phyloP scores from a whole-genome alignment of 2,329 filamentous ascomycete species.

The Paraphaeosphaeria minitans region DNA sequence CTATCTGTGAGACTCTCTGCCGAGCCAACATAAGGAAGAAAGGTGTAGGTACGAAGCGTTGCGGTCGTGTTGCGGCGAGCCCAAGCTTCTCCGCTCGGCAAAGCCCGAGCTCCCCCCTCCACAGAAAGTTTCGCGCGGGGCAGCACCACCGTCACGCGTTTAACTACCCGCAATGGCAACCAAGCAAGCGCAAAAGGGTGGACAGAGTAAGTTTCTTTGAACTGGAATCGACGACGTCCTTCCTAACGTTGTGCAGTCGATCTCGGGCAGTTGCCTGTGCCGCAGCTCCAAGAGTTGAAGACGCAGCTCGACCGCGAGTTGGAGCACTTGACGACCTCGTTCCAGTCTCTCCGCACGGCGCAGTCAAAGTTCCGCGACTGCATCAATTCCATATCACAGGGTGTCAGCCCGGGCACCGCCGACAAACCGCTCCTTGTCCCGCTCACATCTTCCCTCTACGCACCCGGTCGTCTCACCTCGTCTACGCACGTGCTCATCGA shows the following conservation, averaged over 20 bases:
- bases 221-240: too few relatives aligned
- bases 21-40: slow-evolving; percentile 15
- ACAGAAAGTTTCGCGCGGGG: slow-evolving; percentile 12
- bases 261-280: slow-evolving; percentile 77
- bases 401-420: slow-evolving; percentile 51
- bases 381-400: slow-evolving; percentile 72
- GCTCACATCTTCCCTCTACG: slow-evolving; percentile 91
- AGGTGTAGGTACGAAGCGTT: neutral
- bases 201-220: slow-evolving; percentile 37
- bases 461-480: slow-evolving; percentile 74
- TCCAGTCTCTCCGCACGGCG: slow-evolving; percentile 85
- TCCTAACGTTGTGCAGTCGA: slow-evolving; percentile 54
- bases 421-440: slow-evolving; percentile 80
- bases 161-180: slow-evolving; percentile 19
- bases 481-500: slow-evolving; percentile 68
- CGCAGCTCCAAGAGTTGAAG: slow-evolving; percentile 89
- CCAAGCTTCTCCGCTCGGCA: slow-evolving; percentile 7
- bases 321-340: slow-evolving; percentile 89
- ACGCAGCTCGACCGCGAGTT: slow-evolving; percentile 96
- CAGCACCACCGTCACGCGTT: slow-evolving; percentile 5
- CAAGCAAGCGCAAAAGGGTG: slow-evolving; percentile 19
- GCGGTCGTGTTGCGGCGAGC: neutral
- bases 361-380: slow-evolving; percentile 94
- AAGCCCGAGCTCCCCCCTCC: slow-evolving; percentile 6
- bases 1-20: neutral